phyloP scores from a whole-genome alignment of 192 early-diverging fungal genomes.

The Chytriomyces sp. region DNA sequence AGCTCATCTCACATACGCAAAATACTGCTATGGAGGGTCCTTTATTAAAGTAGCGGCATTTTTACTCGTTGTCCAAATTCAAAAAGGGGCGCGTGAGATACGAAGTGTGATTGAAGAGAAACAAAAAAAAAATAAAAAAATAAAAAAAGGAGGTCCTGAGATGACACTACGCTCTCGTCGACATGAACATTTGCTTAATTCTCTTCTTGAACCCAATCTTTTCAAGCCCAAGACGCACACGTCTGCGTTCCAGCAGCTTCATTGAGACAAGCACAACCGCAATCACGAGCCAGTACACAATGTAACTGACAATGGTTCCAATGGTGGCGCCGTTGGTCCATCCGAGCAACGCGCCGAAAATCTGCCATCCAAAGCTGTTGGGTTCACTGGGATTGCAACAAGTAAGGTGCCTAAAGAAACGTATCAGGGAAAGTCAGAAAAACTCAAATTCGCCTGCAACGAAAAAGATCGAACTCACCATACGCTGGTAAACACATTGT shows the following conservation, averaged over 20 bases:
- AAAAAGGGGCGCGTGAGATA: no score
- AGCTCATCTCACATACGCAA: no score
- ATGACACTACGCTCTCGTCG: no score
- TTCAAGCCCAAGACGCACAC: conserved; percentile 1
- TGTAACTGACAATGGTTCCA: conserved; percentile 77
- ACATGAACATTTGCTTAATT: not conserved
- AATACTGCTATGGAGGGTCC: no score
- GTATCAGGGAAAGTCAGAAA: no score
- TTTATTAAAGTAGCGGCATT: no score
- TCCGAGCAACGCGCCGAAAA: conserved; percentile 79
- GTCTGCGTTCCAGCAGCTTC: conserved; percentile 39
- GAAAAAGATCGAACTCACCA: conserved; percentile 8
- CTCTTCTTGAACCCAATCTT: conserved; percentile 30
- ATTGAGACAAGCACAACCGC: conserved; percentile 54
- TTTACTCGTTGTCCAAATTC: no score
- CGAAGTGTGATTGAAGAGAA: no score
- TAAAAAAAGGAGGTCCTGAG: no score
- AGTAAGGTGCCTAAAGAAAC: conserved; percentile 4
- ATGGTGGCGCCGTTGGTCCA: conserved; percentile 79
- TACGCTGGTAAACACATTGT: conserved; percentile 12
- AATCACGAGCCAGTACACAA: conserved; percentile 77
- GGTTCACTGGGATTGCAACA: conserved; percentile 63
- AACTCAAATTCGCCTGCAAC: not conserved
- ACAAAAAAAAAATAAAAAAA: no score
- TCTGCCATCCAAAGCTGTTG: conserved; percentile 60